Conservation (phyloP, 768 basidiomycete species). For the Cyathus striatus region DNA sequence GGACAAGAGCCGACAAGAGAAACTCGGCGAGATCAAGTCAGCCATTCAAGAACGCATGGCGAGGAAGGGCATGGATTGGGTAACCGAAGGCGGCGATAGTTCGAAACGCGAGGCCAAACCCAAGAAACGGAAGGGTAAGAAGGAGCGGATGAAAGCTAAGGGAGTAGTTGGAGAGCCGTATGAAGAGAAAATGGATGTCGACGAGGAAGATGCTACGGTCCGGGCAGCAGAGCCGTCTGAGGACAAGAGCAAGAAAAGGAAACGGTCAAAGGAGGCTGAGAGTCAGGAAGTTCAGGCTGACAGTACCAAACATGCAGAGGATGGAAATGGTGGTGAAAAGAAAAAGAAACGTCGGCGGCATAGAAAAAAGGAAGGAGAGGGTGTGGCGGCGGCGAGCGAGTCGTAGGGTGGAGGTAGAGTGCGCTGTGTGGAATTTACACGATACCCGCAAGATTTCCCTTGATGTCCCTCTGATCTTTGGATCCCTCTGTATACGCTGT, state of each 20-base stretch:
- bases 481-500: no score
- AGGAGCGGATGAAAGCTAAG: slow-evolving; percentile 56
- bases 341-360: slow-evolving; percentile 15
- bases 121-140: slow-evolving; percentile 70
- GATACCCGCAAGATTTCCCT: no score
- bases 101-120: slow-evolving; percentile 18
- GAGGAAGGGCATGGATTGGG: no score
- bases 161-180: slow-evolving; percentile 23
- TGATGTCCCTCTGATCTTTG: no score
- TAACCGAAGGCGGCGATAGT: slow-evolving; percentile 10
- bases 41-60: slow-evolving; percentile 44
- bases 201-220: slow-evolving; percentile 6
- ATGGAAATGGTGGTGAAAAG: slow-evolving; percentile 1
- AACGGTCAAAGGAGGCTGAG: slow-evolving; percentile 14
- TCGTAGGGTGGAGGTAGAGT: no score
- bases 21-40: slow-evolving; percentile 68
- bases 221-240: slow-evolving; percentile 8
- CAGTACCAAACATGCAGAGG: background rate
- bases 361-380: slow-evolving; percentile 14
- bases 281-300: slow-evolving; percentile 8
- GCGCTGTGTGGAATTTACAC: no score
- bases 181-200: slow-evolving; percentile 36
- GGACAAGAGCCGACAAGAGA: slow-evolving; percentile 59
- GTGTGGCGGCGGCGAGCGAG: slow-evolving; percentile 10
- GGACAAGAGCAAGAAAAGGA: slow-evolving; percentile 28